Percentiles rank a stretch among this genome's conserved stretches.
Evolutionary conservation across 495 filamentous ascomycete genomes (phyloP).

Genomic region (Glutinoglossum americanum): DNA sequence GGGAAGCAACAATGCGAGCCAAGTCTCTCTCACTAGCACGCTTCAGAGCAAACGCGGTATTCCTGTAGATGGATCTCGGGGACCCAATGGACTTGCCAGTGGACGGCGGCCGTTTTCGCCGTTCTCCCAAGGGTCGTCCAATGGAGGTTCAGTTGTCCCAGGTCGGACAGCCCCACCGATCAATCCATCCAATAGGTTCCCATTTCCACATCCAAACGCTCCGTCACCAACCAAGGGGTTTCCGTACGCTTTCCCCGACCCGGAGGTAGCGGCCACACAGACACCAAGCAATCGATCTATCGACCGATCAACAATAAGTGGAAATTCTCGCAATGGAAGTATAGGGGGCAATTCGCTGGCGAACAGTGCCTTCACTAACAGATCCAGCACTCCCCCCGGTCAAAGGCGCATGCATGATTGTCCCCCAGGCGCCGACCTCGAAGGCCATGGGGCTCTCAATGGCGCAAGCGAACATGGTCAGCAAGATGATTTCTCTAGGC

Average conservation of each 20-base stretch:
- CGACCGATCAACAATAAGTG: constrained; percentile 13
- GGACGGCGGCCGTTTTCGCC: constrained; percentile 24
- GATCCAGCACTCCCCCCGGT: constrained; percentile 45
- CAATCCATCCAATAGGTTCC: constrained; percentile 19
- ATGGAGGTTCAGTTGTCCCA: constrained; percentile 29
- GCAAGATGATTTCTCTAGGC: not conserved
- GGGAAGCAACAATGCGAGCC: constrained; percentile 52
- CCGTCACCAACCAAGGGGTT: constrained; percentile 62
- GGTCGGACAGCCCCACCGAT: constrained; percentile 50
- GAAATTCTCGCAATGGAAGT: constrained; percentile 31
- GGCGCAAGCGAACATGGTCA: not conserved
- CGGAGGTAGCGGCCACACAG: constrained; percentile 30
- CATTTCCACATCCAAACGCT: constrained; percentile 27
- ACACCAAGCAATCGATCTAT: constrained; percentile 15
- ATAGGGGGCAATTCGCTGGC: constrained; percentile 43
- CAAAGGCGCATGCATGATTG: constrained; percentile 31
- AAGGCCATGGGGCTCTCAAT: not conserved
- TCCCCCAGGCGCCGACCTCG: not conserved
- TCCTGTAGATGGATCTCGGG: constrained; percentile 26
- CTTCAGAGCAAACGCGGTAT: constrained; percentile 35
- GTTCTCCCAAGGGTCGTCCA: constrained; percentile 26
- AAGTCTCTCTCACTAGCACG: constrained; percentile 47
- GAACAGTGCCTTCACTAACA: constrained; percentile 50
- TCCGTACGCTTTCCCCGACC: constrained; percentile 65
- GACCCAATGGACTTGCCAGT: constrained; percentile 33